phyloP scores from a whole-genome alignment of 129 eudicot species.

The Pulicaria dysenterica region DNA sequence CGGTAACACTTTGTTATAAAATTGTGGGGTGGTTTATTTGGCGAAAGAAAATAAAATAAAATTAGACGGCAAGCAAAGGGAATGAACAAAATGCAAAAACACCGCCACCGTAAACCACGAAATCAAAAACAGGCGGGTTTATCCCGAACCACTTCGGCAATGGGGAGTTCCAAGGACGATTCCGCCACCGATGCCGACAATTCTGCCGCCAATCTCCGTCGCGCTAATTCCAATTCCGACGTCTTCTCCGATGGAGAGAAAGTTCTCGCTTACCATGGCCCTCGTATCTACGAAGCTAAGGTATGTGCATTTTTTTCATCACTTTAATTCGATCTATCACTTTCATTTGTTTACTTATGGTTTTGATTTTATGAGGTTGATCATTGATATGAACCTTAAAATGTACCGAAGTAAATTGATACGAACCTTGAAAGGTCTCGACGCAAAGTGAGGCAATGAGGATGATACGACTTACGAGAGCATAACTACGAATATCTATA shows the following conservation, averaged over 20 bases:
- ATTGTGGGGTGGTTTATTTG: neutral
- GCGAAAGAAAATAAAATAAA: neutral
- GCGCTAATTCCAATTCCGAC: constrained; percentile 39
- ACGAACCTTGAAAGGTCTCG: neutral
- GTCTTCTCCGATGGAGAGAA: constrained; percentile 68
- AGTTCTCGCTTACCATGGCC: constrained; percentile 83
- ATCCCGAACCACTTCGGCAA: constrained; percentile 27
- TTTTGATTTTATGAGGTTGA: neutral
- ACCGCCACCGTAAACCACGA: constrained; percentile 32
- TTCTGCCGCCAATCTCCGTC: constrained; percentile 58
- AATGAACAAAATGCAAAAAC: constrained; percentile 17
- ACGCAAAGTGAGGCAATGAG: constrained; percentile 13
- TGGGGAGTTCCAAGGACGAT: constrained; percentile 76
- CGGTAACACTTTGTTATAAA: neutral
- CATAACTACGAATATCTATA: neutral
- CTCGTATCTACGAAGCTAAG: constrained; percentile 86
- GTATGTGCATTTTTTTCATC: constrained; percentile 24
- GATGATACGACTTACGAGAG: neutral
- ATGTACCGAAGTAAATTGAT: neutral
- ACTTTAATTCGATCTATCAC: constrained; percentile 22
- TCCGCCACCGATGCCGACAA: constrained; percentile 65
- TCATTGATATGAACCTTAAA: too few relatives aligned
- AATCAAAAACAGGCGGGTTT: constrained; percentile 51
- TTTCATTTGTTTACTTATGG: constrained; percentile 2
- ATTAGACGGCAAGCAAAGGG: neutral